Evolutionary conservation across 78 protist genomes (phyloP).

Genomic region (Protostelium mycophagum): DNA sequence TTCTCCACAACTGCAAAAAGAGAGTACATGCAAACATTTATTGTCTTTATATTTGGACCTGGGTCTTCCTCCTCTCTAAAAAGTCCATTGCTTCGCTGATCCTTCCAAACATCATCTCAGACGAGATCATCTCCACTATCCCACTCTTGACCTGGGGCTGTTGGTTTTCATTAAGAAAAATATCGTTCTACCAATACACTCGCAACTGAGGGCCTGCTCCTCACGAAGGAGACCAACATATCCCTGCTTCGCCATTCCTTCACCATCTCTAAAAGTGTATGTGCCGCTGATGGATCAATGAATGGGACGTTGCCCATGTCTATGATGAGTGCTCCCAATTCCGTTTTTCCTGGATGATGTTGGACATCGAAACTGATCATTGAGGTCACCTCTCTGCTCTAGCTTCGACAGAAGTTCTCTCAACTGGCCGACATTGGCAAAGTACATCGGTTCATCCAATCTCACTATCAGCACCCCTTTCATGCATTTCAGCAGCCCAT

Average conservation of each 20-base stretch:
- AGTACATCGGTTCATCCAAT: conserved; percentile 44
- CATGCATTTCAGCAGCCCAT: too few species aligned
- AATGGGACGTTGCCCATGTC: conserved; percentile 46
- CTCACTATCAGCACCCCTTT: conserved; percentile 48
- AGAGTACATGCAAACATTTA: too few species aligned
- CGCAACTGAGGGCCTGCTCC: not conserved
- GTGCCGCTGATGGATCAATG: conserved; percentile 39
- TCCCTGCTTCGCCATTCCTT: conserved; percentile 38
- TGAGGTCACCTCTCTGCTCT: conserved; percentile 17
- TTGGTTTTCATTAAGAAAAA: not conserved
- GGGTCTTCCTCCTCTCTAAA: not conserved
- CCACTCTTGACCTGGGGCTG: not conserved
- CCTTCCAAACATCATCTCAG: not conserved
- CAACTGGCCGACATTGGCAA: conserved; percentile 52
- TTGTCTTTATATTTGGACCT: too few species aligned
- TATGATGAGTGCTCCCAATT: conserved; percentile 48
- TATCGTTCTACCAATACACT: not conserved
- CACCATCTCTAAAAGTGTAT: conserved; percentile 51
- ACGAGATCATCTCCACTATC: not conserved
- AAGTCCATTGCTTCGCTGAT: not conserved
- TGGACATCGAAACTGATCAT: not conserved
- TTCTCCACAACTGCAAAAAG: too few species aligned
- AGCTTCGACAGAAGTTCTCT: conserved; percentile 41
- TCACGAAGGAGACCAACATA: conserved; percentile 44
- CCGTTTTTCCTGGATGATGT: conserved; percentile 1